Conservation (phyloP, 495 filamentous ascomycete genomes). For the Xylaria grammica region DNA sequence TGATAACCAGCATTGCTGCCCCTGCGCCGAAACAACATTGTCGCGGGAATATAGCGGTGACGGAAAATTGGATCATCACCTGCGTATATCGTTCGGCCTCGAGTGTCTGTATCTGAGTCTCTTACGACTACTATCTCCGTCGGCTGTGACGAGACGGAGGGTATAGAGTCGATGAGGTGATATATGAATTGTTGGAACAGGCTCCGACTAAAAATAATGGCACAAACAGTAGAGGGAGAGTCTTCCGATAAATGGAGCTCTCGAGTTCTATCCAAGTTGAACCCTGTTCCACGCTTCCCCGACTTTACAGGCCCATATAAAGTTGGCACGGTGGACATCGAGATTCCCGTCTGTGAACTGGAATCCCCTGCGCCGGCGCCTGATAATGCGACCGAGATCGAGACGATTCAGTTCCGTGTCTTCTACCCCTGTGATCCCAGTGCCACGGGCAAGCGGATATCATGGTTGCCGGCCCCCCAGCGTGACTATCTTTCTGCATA, state of each 20-base stretch:
- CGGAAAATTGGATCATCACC: background rate
- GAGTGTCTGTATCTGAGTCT: background rate
- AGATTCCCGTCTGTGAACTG: constrained; percentile 69
- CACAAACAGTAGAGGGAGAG: constrained; percentile 23
- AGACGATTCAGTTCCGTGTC: constrained; percentile 74
- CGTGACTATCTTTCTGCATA: constrained; percentile 70
- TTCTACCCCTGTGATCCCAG: constrained; percentile 71
- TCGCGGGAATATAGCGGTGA: background rate
- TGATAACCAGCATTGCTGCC: background rate
- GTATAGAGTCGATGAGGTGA: background rate
- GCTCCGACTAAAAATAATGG: constrained; percentile 8
- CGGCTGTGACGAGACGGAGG: background rate
- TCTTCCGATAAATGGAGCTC: constrained; percentile 28
- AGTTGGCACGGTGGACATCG: constrained; percentile 76
- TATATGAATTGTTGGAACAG: background rate
- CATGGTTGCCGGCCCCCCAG: constrained; percentile 78
- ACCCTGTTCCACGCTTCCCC: constrained; percentile 67
- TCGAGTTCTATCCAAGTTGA: constrained; percentile 48
- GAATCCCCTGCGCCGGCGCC: constrained; percentile 55
- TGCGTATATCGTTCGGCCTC: background rate
- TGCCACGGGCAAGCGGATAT: constrained; percentile 49
- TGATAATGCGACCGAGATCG: constrained; percentile 51
- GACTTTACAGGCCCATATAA: constrained; percentile 72
- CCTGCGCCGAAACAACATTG: background rate
- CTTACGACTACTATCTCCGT: too few species aligned